These are phyloP conservation scores for Rhodotorula sp. DNA, from an alignment of 1,284 basidiomycete genomes.

Conservation along the genomic window DNA sequence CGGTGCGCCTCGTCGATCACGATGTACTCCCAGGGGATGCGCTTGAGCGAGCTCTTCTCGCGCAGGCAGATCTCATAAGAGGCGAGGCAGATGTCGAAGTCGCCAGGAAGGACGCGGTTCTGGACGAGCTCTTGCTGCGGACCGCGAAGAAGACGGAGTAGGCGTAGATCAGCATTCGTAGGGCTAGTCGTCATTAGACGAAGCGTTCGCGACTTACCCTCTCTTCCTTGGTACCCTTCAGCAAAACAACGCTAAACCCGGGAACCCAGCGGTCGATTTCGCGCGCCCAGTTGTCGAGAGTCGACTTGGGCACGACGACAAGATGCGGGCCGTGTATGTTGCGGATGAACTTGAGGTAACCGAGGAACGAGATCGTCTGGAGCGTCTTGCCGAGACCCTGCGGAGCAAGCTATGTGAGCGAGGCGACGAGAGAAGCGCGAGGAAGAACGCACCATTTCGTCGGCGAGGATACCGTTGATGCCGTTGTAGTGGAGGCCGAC, in stretches of 20 bases:
- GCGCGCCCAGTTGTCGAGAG: conserved; percentile 92
- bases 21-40: conserved; percentile 97
- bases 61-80: conserved; percentile 97
- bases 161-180: no score
- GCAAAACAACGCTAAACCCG: conserved; percentile 75
- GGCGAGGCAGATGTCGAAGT: conserved; percentile 94
- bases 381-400: conserved; percentile 97
- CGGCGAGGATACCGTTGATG: conserved; percentile 87
- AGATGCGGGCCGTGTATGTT: conserved; percentile 80
- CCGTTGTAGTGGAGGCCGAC: conserved; percentile 87
- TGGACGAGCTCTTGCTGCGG: conserved; percentile 68
- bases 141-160: background rate
- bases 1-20: conserved; percentile 98
- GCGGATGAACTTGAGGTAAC: conserved; percentile 85
- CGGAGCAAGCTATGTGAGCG: conserved; percentile 19
- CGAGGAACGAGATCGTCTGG: conserved; percentile 96
- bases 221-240: conserved; percentile 88
- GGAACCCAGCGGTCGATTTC: conserved; percentile 93
- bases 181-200: background rate
- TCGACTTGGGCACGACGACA: conserved; percentile 96
- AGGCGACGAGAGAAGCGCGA: background rate
- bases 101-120: conserved; percentile 73
- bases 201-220: conserved; percentile 55
- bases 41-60: conserved; percentile 86
- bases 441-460: conserved; percentile 81